These are phyloP conservation scores for Paramecium sexaurelia DNA, from an alignment of 73 alveolate genomes.

Conservation along the genomic window DNA sequence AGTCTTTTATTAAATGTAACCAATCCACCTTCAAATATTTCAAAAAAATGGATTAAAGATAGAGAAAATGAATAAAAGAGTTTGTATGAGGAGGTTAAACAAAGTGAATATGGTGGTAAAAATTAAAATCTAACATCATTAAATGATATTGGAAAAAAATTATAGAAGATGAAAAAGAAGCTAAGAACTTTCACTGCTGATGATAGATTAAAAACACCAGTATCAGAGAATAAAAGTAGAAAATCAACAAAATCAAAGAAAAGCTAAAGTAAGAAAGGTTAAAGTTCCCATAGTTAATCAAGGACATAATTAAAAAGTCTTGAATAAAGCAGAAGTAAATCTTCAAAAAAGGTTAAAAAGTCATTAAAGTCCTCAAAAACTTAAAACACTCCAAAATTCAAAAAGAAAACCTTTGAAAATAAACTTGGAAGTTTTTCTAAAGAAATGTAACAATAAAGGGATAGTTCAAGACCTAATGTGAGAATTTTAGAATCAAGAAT, in stretches of 20 bases:
- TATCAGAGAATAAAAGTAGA: not conserved
- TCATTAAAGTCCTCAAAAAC: not conserved
- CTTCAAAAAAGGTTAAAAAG: not conserved
- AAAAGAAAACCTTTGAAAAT: not conserved
- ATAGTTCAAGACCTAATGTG: not conserved
- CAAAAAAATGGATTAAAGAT: not conserved
- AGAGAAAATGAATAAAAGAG: not conserved
- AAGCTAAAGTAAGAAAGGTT: conserved; percentile 12
- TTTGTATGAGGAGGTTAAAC: not conserved
- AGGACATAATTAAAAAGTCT: not conserved
- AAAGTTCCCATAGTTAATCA: not conserved
- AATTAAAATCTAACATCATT: not conserved
- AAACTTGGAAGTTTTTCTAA: conserved; percentile 43
- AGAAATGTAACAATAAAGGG: not conserved
- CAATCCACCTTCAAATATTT: not conserved
- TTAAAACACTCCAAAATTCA: conserved; percentile 42
- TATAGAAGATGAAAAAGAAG: not conserved
- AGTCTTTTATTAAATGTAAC: not conserved
- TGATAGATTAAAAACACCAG: conserved; percentile 11
- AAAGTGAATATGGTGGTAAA: not conserved
- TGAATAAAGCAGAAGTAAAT: conserved; percentile 19
- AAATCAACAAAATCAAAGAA: conserved; percentile 19
- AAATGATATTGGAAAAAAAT: not conserved
- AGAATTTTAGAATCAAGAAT: not conserved
- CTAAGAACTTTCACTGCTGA: not conserved